Conservation (phyloP, 106 monocot genomes). For the Dioscorea zingiberensis region DNA sequence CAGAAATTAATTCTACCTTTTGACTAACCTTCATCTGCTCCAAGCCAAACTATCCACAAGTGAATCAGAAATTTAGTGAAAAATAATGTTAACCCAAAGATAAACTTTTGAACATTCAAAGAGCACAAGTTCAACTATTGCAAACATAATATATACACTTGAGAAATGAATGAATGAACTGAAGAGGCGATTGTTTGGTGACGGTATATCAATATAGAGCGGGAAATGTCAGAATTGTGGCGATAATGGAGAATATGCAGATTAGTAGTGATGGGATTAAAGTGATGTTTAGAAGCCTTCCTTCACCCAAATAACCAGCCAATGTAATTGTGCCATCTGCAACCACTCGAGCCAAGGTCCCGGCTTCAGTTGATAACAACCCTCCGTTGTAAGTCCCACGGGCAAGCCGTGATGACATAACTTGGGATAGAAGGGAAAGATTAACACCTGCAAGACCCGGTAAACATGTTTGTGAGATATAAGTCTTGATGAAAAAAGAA, state of each 20-base stretch:
- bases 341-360: slow-evolving; percentile 76
- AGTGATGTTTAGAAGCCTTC: slow-evolving; percentile 68
- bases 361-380: slow-evolving; percentile 77
- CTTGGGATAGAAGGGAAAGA: slow-evolving; percentile 75
- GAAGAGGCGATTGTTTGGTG: slow-evolving; percentile 2
- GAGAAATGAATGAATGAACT: not conserved
- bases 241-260: slow-evolving; percentile 47
- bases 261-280: slow-evolving; percentile 75
- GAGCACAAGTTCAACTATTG: no score
- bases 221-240: slow-evolving; percentile 70
- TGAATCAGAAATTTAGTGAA: no score
- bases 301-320: slow-evolving; percentile 64
- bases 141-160: not conserved
- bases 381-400: slow-evolving; percentile 94
- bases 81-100: no score
- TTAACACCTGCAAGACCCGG: slow-evolving; percentile 59
- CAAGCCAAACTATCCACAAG: no score
- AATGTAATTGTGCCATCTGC: slow-evolving; percentile 87
- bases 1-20: no score
- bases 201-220: slow-evolving; percentile 34
- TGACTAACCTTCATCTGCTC: no score
- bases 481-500: not conserved
- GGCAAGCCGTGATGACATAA: slow-evolving; percentile 93
- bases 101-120: no score
- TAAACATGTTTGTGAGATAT: no score